A percentile compares a stretch with the other conserved stretches of the same genome.
Evolutionary conservation across 352 stramenopile species (phyloP).

Genomic region (Pythium monospermum): DNA sequence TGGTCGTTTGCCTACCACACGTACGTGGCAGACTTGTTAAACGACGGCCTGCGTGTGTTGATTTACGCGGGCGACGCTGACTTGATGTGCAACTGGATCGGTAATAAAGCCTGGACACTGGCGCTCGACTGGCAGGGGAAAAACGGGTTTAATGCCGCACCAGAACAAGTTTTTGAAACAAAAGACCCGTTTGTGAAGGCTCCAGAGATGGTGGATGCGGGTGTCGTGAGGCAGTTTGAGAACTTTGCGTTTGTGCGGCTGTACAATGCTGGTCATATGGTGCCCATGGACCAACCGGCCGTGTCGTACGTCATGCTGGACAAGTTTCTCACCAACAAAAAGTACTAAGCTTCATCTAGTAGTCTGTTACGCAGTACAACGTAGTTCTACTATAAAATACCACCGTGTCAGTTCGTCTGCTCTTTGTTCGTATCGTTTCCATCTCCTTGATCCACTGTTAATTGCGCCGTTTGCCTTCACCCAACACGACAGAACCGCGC

Average conservation of each 20-base stretch:
- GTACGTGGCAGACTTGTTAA: slow-evolving; percentile 73
- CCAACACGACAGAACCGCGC: too few relatives aligned
- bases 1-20: slow-evolving; percentile 84
- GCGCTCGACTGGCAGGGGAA: slow-evolving; percentile 83
- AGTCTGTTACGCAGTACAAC: too few relatives aligned
- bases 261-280: slow-evolving; percentile 52
- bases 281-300: slow-evolving; percentile 40
- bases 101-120: slow-evolving; percentile 88
- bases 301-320: slow-evolving; percentile 46
- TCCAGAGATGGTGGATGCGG: slow-evolving; percentile 12
- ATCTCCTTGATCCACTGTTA: too few relatives aligned
- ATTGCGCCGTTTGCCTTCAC: too few relatives aligned
- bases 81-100: slow-evolving; percentile 94
- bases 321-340: slow-evolving; percentile 41
- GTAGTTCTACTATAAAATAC: too few relatives aligned
- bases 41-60: slow-evolving; percentile 48
- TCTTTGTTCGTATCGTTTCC: too few relatives aligned
- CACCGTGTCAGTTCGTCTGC: too few relatives aligned
- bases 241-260: slow-evolving; percentile 40
- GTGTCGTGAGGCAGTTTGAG: slow-evolving; percentile 22
- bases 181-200: not conserved
- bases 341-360: too few relatives aligned
- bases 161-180: slow-evolving; percentile 9
- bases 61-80: slow-evolving; percentile 94
- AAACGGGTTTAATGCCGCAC: slow-evolving; percentile 60